Evolutionary conservation across 2,329 filamentous ascomycete species (phyloP), one percentile per base, ranked within the genome.

Genomic region (Hortaea sp.): DNA sequence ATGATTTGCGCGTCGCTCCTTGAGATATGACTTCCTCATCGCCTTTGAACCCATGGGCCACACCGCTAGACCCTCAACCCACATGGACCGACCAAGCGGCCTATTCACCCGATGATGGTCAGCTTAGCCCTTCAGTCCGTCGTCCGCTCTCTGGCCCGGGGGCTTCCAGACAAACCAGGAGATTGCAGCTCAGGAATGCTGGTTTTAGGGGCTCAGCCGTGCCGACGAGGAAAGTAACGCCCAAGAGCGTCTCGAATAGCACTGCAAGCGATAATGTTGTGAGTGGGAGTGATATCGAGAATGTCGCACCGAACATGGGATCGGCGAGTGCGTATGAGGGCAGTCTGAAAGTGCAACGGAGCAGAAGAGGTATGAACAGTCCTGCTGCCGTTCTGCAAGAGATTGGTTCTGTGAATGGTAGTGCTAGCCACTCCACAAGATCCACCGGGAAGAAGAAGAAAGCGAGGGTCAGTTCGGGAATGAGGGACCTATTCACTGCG

Each of bases 151-250:
- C 57, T 11, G 54, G 54, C 10, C 47, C 46, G 2, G 57, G 56
- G 12, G 46, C 55, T 13, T 56, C 53, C 28, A 47, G 56, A 34
- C 57, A 58, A 30, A 55, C 58, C 12, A 51, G 58, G 32, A 52
- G 59, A 32, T 49, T 65, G 39, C 61, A 65, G 47, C 55, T 64
- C 12, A 55, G 62, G 43, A 64, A 63, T 53, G 59, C 59, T 29
- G 61, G 61, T 39, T 65, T 65, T 41, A 55, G 59, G n/a, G 63
- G 49, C 7, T 50, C 56, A 29, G 49, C 56, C 5, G 39, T 65
- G 41, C 55, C 60, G 3, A 47, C 54, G 13, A 52, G 62, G 35
- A 62, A 60, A 29, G 57, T 64, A 20, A 63, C 63, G 13, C 63
- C 61, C n/a, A 56, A 49, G 29, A 50, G 54, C 10, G 48, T 50